phyloP scores from a whole-genome alignment of 768 basidiomycete genomes.

The Sporobolomyces roseus region DNA sequence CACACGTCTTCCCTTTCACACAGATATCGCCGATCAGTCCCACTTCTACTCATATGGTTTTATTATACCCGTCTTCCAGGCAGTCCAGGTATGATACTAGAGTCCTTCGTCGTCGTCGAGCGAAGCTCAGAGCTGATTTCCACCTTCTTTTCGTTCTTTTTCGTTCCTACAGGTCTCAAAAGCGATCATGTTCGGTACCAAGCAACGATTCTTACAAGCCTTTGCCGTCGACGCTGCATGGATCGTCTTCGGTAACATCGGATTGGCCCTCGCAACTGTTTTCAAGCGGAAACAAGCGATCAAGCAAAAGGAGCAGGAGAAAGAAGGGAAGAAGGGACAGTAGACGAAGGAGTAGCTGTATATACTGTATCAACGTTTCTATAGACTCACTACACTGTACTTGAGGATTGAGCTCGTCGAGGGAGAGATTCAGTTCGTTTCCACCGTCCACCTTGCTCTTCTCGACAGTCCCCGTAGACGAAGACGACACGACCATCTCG shows the following conservation, averaged over 20 bases:
- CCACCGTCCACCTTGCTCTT: no score
- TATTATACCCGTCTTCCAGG: conserved; percentile 36
- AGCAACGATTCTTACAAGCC: conserved; percentile 47
- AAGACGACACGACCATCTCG: no score
- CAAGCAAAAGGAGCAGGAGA: neutral
- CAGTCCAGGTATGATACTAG: conserved; percentile 20
- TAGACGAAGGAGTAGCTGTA: no score
- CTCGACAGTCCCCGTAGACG: no score
- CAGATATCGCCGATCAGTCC: conserved; percentile 44
- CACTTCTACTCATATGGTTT: conserved; percentile 48
- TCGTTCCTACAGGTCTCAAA: conserved; percentile 44
- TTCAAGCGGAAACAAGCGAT: conserved; percentile 5
- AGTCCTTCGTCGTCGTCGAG: no score
- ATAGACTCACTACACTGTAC: no score
- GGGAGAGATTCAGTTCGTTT: no score
- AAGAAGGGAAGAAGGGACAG: conserved; percentile 9
- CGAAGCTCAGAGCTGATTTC: no score
- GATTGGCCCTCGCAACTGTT: conserved; percentile 1
- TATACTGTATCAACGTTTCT: no score
- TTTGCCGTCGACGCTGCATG: conserved; percentile 48
- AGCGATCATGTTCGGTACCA: conserved; percentile 47
- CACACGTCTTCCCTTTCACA: neutral
- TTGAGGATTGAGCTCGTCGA: no score
- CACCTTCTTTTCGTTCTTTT: conserved; percentile 4
- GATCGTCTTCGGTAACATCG: conserved; percentile 30